phyloP scores from a whole-genome alignment of 305 asterid species.

The Fraxinus angustifolia region DNA sequence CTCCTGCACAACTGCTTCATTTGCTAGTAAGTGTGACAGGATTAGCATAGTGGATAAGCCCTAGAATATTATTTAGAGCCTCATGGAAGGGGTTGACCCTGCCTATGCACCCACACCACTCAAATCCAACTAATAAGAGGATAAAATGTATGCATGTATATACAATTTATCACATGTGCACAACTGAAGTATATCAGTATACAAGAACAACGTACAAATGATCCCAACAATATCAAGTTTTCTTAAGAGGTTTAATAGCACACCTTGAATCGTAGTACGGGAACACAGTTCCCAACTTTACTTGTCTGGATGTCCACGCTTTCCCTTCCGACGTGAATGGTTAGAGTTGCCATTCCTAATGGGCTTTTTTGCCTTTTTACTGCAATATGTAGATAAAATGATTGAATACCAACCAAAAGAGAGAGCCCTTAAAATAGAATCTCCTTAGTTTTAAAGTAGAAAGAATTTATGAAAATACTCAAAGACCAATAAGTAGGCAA shows the following conservation, averaged over 20 bases:
- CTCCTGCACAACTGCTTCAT: not conserved
- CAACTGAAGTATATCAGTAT: not conserved
- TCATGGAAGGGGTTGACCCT: not conserved
- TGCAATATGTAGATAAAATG: slow-evolving; percentile 16
- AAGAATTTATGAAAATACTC: not conserved
- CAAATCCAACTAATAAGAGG: not conserved
- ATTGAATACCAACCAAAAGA: not conserved
- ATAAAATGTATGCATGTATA: not conserved
- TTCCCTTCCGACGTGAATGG: slow-evolving; percentile 43
- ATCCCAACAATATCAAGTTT: not conserved
- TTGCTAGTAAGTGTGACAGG: not conserved
- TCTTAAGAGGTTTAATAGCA: slow-evolving; percentile 3
- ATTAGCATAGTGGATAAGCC: not conserved
- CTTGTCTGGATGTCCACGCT: slow-evolving; percentile 50
- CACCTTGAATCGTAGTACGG: slow-evolving; percentile 30
- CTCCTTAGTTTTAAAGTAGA: not conserved
- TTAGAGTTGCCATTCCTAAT: slow-evolving; percentile 24
- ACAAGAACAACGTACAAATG: not conserved
- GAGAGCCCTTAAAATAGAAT: not conserved
- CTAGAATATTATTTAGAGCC: not conserved
- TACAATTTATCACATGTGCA: not conserved
- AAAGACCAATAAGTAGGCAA: not conserved
- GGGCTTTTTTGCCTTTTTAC: slow-evolving; percentile 25
- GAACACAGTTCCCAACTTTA: slow-evolving; percentile 22
- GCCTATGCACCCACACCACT: not conserved